These are phyloP conservation scores for Apiosordaria backusii DNA, from an alignment of 495 filamentous ascomycete genomes.

Conservation along the genomic window DNA sequence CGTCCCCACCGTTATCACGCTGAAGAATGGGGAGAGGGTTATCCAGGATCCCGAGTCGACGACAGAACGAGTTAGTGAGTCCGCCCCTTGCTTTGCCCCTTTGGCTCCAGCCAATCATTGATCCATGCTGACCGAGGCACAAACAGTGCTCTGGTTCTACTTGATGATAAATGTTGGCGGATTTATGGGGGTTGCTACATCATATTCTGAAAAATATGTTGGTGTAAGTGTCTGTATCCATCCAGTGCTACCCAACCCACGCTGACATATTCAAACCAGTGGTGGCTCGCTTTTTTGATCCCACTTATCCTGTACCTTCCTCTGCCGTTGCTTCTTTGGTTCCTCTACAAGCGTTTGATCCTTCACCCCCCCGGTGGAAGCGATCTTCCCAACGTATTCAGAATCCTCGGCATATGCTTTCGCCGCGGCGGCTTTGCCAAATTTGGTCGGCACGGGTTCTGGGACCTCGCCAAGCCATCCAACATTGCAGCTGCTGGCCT, in stretches of 20 bases:
- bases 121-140: conserved; percentile 57
- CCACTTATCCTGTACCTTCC: conserved; percentile 59
- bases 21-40: conserved; percentile 50
- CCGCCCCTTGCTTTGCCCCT: no score
- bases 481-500: conserved; percentile 50
- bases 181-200: conserved; percentile 54
- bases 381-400: conserved; percentile 53
- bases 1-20: conserved; percentile 43
- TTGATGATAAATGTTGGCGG: conserved; percentile 63
- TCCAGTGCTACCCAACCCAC: not conserved
- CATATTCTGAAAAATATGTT: conserved; percentile 50
- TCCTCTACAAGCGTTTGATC: conserved; percentile 50
- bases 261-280: conserved; percentile 28
- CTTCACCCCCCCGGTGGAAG: conserved; percentile 51
- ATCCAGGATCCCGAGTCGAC: conserved; percentile 59
- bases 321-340: conserved; percentile 51
- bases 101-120: conserved; percentile 12
- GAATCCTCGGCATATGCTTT: conserved; percentile 51
- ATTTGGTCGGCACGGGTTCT: conserved; percentile 57
- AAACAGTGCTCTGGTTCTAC: conserved; percentile 63
- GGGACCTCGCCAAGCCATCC: conserved; percentile 62
- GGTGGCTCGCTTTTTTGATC: conserved; percentile 71
- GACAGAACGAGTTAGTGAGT: conserved; percentile 41
- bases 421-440: conserved; percentile 52
- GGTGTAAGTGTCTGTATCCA: conserved; percentile 33